phyloP scores from a whole-genome alignment of 1,284 basidiomycete species.

The Trichosporon faecale region DNA sequence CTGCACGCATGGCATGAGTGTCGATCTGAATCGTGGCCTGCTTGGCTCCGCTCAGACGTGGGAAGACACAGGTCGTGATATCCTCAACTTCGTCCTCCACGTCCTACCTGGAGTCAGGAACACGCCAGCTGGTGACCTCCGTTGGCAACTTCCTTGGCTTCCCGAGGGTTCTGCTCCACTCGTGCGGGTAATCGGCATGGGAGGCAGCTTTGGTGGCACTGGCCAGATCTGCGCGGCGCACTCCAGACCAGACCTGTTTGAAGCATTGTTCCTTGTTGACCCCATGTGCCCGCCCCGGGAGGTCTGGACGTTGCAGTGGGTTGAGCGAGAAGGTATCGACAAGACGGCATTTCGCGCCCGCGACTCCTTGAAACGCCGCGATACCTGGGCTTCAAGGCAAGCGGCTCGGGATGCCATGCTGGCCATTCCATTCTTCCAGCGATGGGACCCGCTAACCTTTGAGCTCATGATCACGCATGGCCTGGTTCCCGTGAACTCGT shows the following conservation, averaged over 20 bases:
- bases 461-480: constrained; percentile 66
- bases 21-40: constrained; percentile 60
- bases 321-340: background rate
- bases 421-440: constrained; percentile 10
- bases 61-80: constrained; percentile 50
- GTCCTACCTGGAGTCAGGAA: constrained; percentile 46
- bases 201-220: constrained; percentile 72
- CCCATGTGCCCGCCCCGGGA: constrained; percentile 18
- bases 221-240: constrained; percentile 11
- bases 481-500: constrained; percentile 52
- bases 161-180: constrained; percentile 12
- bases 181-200: constrained; percentile 13
- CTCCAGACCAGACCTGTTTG: constrained; percentile 12
- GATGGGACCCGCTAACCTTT: constrained; percentile 14
- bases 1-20: constrained; percentile 71
- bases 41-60: constrained; percentile 51
- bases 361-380: constrained; percentile 19
- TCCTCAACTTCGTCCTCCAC: constrained; percentile 51
- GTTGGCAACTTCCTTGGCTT: constrained; percentile 17
- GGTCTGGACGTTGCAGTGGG: background rate
- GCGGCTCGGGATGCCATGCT: constrained; percentile 9
- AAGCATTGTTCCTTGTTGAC: constrained; percentile 63
- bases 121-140: background rate
- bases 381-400: constrained; percentile 8
- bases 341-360: constrained; percentile 9